A percentile compares a stretch with the other conserved stretches of the same genome.
phyloP scores from a whole-genome alignment of 305 asterid genomes.

The Fraxinus paxiana region DNA sequence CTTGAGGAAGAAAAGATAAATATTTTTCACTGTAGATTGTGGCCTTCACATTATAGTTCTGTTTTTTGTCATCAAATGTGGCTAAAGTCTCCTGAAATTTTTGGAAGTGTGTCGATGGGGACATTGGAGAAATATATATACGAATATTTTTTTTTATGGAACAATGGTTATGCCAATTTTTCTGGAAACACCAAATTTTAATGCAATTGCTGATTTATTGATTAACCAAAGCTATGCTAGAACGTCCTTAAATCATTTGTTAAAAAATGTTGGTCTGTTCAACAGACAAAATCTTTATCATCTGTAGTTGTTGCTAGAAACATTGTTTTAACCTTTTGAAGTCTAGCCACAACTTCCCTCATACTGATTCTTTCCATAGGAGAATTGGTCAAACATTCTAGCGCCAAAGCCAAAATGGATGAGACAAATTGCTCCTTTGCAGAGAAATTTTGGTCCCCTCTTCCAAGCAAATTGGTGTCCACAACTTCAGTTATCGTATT shows the following conservation, averaged over 20 bases:
- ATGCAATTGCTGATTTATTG: background rate
- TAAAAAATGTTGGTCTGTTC: background rate
- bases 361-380: slow-evolving; percentile 12
- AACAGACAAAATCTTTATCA: background rate
- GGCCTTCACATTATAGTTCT: background rate
- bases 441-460: background rate
- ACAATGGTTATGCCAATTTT: too few relatives aligned
- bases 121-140: background rate
- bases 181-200: background rate
- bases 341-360: slow-evolving; percentile 11
- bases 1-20: background rate
- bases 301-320: background rate
- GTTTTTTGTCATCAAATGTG: background rate
- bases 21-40: background rate
- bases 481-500: background rate
- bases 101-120: background rate
- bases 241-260: background rate
- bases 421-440: background rate
- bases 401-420: slow-evolving; percentile 2
- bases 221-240: background rate
- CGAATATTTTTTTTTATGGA: too few relatives aligned
- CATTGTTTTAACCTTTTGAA: background rate
- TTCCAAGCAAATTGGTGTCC: background rate
- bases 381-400: background rate
- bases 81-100: background rate